These are phyloP conservation scores for Fusarium sacchari DNA, from an alignment of 2,329 filamentous ascomycete genomes.

Conservation along the genomic window DNA sequence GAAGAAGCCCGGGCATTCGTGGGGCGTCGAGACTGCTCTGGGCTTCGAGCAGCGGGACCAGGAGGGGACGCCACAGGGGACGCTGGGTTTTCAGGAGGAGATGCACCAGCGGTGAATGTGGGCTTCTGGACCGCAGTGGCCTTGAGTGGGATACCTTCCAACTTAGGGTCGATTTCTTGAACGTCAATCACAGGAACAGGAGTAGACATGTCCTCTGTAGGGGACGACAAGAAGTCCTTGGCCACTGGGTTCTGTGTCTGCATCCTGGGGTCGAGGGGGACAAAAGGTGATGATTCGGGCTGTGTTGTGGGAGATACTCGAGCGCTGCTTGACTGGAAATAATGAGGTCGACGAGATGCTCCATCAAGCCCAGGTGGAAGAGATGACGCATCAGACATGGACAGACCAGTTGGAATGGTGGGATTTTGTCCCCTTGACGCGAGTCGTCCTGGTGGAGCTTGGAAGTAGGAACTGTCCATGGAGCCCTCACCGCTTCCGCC, in stretches of 20 bases:
- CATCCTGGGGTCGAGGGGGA: slow-evolving; percentile 57
- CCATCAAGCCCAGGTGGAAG: slow-evolving; percentile 50
- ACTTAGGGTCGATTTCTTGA: slow-evolving; percentile 64
- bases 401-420: slow-evolving; percentile 27
- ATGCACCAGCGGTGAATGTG: slow-evolving; percentile 58
- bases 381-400: slow-evolving; percentile 36
- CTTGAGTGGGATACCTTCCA: slow-evolving; percentile 70
- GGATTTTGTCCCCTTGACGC: slow-evolving; percentile 32
- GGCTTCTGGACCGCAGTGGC: slow-evolving; percentile 61
- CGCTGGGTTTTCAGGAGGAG: slow-evolving; percentile 43
- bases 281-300: slow-evolving; percentile 51
- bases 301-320: slow-evolving; percentile 48
- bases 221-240: slow-evolving; percentile 50
- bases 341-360: slow-evolving; percentile 50
- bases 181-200: slow-evolving; percentile 65
- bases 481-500: slow-evolving; percentile 41
- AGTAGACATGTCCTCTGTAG: slow-evolving; percentile 45
- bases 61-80: slow-evolving; percentile 46
- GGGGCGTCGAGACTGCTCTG: slow-evolving; percentile 22
- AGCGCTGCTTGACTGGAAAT: slow-evolving; percentile 46
- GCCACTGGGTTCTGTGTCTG: slow-evolving; percentile 51
- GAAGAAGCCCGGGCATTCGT: slow-evolving; percentile 42
- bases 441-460: slow-evolving; percentile 32
- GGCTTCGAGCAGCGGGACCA: slow-evolving; percentile 27
- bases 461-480: slow-evolving; percentile 37